Evolutionary conservation across 495 filamentous ascomycete genomes (phyloP), one percentile per base, ranked within the genome.

Genomic region (Apodospora peruviana): DNA sequence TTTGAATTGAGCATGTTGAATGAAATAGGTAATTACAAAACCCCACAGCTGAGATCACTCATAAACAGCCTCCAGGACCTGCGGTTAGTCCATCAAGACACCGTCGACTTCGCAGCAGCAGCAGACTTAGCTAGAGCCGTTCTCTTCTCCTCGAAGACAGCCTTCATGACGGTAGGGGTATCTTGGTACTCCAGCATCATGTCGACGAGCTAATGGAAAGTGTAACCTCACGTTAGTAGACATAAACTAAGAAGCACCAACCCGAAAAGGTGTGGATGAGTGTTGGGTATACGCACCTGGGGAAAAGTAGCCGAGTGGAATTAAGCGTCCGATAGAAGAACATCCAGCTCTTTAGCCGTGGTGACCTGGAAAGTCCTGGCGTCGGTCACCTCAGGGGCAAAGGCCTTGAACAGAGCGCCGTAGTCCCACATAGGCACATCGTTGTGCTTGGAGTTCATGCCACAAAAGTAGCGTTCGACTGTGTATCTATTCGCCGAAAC

Each of bases 381-480:
- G 18, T 39, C 36, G 12, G 48, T 50, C 4, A 59, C 38, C 8
- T 57, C 40, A 3, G 64, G 69, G 12, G 72, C 62, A 45, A 76
- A 73, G 0, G 61, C 64, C 24, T 53, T 52, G 32, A 67, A 63
- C 12, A 74, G 55, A 1, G 59, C 63, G 24, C 56, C 62, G 52
- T 73, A 72, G 40, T 69, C 54, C 74, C 74, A 76, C 19, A 53
- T 45, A 44, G 66, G 67, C n/a, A 80, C 52, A 36, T 76, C 70
- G 49, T 80, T 79, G 58, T 79, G 78, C 0, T 12, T n/a, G 9
- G 64, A 67, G 34, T 72, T 49, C 62, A 56, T 61, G 32, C 77
- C 75, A 45, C 76, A 64, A 47, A 79, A 75, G 53, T 52, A 66
- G 21, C 76, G 67, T 64, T 80, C 76, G 45, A 77, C 69, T 0